A percentile compares a stretch with the other conserved stretches of the same genome.
Conservation (phyloP, 2,329 filamentous ascomycete genomes). For the Cladorrhinum sp. region DNA sequence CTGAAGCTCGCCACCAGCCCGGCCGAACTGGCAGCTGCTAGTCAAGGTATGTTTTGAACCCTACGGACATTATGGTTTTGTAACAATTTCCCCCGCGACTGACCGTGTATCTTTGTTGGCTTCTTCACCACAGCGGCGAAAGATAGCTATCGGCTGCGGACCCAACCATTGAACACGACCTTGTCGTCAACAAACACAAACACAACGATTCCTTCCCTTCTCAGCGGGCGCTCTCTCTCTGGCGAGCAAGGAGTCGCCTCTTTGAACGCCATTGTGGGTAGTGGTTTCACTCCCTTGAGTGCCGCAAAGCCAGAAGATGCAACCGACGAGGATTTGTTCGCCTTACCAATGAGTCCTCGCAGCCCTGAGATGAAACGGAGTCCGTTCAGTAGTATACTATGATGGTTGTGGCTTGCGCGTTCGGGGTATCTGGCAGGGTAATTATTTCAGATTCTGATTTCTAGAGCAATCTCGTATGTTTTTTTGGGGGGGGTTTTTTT, state of each 20-base stretch:
- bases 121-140: constrained; percentile 18
- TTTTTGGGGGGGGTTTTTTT: too few relatives aligned
- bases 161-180: constrained; percentile 17
- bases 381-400: constrained; percentile 65
- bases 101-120: background rate
- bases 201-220: constrained; percentile 52
- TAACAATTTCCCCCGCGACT: too few relatives aligned
- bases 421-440: background rate
- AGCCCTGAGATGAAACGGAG: constrained; percentile 83
- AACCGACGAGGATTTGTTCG: constrained; percentile 79
- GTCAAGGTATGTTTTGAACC: constrained; percentile 54
- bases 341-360: constrained; percentile 78
- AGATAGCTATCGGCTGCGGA: constrained; percentile 17
- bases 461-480: too few relatives aligned
- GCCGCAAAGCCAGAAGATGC: constrained; percentile 41
- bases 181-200: constrained; percentile 63
- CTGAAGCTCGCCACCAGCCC: constrained; percentile 74
- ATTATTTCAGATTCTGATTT: background rate
- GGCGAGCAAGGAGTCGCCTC: constrained; percentile 35
- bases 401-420: background rate
- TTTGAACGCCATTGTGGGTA: constrained; percentile 41
- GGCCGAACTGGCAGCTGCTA: constrained; percentile 55
- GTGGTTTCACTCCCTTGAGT: constrained; percentile 32
- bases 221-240: constrained; percentile 43
- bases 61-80: too few relatives aligned